Percentiles rank a stretch among this genome's conserved stretches.
Conservation (phyloP, 2,329 filamentous ascomycete species). For the Colletotrichum sp. region DNA sequence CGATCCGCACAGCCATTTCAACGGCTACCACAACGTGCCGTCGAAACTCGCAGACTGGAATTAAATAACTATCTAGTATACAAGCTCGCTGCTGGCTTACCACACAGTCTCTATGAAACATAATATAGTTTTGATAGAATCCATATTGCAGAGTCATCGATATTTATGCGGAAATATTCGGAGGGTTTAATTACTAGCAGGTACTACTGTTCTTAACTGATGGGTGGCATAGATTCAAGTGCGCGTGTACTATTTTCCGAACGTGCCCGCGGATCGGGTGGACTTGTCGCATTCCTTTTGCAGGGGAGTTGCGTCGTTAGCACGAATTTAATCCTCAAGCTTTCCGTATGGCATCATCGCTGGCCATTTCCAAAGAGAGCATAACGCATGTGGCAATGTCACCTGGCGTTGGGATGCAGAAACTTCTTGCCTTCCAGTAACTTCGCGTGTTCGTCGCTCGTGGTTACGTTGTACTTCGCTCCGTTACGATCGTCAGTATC, state of each 20-base stretch:
- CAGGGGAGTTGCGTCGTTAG: accelerated
- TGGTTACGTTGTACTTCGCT: background rate
- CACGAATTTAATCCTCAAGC: accelerated
- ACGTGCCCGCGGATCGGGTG: background rate
- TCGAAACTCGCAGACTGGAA: too few species aligned
- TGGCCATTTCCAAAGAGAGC: background rate
- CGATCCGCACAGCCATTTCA: too few species aligned
- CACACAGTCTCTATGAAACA: too few species aligned
- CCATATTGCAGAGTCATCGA: too few species aligned
- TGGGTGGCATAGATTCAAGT: too few species aligned
- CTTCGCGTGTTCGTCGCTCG: background rate
- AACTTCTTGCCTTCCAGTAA: background rate
- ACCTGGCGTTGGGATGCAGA: background rate
- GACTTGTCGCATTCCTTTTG: background rate
- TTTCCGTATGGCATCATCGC: background rate
- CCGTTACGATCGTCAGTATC: background rate
- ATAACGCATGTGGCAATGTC: background rate
- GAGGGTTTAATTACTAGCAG: too few species aligned
- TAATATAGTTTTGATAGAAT: too few species aligned
- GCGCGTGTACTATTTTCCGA: too few species aligned
- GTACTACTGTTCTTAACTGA: too few species aligned
- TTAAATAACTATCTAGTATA: too few species aligned
- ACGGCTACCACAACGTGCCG: background rate
- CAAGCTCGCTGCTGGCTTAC: too few species aligned
- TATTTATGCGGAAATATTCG: too few species aligned